Evolutionary conservation across 78 protist genomes (phyloP).

Genomic region (Cavenderia fasciculata): DNA sequence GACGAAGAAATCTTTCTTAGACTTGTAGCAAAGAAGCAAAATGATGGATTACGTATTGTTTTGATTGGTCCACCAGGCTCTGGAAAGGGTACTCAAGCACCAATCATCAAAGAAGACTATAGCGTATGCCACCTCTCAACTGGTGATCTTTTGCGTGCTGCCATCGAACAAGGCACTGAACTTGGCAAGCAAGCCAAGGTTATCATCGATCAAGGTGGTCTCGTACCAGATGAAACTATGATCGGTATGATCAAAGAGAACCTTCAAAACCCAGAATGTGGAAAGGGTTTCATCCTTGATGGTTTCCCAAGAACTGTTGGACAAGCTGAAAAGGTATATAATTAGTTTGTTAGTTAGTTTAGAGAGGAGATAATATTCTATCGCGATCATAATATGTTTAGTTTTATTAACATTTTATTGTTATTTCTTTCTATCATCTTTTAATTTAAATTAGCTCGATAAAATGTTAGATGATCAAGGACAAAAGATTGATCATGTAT

Average conservation of each 20-base stretch:
- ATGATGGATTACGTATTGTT: slow-evolving; percentile 74
- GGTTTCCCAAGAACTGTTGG: slow-evolving; percentile 98
- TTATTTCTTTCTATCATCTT: background rate
- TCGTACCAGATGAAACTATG: slow-evolving; percentile 91
- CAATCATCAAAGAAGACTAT: slow-evolving; percentile 59
- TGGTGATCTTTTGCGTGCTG: slow-evolving; percentile 98
- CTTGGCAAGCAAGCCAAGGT: slow-evolving; percentile 92
- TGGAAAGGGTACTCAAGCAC: slow-evolving; percentile 97
- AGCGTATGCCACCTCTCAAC: slow-evolving; percentile 96
- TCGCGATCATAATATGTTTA: no score
- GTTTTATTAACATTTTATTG: no score
- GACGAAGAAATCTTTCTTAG: no score
- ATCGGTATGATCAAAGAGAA: slow-evolving; percentile 90
- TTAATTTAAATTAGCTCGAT: slow-evolving; percentile 83
- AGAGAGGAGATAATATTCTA: background rate
- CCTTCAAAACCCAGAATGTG: slow-evolving; percentile 88
- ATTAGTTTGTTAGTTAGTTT: no score
- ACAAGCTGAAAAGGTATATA: slow-evolving; percentile 93
- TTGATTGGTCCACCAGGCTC: slow-evolving; percentile 94
- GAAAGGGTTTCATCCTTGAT: slow-evolving; percentile 96
- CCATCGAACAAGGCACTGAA: slow-evolving; percentile 90
- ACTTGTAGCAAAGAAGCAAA: slow-evolving; percentile 13
- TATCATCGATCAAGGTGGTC: slow-evolving; percentile 93
- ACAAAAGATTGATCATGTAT: slow-evolving; percentile 74
- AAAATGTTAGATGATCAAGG: slow-evolving; percentile 77